Percentiles rank a stretch among this genome's conserved stretches.
Evolutionary conservation across 2,329 filamentous ascomycete species (phyloP).

Genomic region (Fonsecaea monophora): DNA sequence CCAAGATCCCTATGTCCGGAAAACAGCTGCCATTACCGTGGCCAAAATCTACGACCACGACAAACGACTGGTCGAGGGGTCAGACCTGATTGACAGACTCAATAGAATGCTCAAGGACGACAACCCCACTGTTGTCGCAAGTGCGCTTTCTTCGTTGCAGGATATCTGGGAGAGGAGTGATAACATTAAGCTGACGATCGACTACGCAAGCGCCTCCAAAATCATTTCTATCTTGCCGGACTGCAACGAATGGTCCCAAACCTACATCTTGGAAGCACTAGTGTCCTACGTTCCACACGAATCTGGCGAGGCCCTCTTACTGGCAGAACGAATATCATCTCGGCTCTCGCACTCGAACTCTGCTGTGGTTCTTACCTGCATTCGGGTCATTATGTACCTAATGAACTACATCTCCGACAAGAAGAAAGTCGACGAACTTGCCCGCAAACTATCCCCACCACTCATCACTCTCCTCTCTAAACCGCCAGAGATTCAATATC

Average conservation of each 20-base stretch:
- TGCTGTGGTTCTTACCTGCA: conserved; percentile 92
- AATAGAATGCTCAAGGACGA: conserved; percentile 92
- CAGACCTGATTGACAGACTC: conserved; percentile 88
- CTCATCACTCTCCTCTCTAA: conserved; percentile 94
- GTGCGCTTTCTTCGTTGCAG: conserved; percentile 86
- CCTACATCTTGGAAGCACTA: conserved; percentile 94
- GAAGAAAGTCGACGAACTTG: conserved; percentile 84
- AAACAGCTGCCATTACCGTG: conserved; percentile 94
- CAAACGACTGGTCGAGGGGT: conserved; percentile 83
- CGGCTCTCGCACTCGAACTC: conserved; percentile 96
- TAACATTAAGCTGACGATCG: conserved; percentile 96
- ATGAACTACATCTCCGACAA: conserved; percentile 98
- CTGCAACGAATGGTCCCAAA: conserved; percentile 97
- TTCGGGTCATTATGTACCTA: conserved; percentile 92
- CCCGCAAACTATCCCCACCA: conserved; percentile 91
- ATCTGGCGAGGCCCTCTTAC: conserved; percentile 80
- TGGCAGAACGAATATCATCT: conserved; percentile 94
- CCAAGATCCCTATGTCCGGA: conserved; percentile 91
- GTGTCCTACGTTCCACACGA: conserved; percentile 98
- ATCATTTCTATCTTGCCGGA: conserved; percentile 96
- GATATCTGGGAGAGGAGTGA: conserved; percentile 99
- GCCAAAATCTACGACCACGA: conserved; percentile 99
- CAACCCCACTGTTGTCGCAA: conserved; percentile 96
- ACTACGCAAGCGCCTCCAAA: conserved; percentile 96
- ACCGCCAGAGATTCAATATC: conserved; percentile 96